Evolutionary conservation across 1,284 basidiomycete genomes (phyloP).

Genomic region (Puccinia triticina): DNA sequence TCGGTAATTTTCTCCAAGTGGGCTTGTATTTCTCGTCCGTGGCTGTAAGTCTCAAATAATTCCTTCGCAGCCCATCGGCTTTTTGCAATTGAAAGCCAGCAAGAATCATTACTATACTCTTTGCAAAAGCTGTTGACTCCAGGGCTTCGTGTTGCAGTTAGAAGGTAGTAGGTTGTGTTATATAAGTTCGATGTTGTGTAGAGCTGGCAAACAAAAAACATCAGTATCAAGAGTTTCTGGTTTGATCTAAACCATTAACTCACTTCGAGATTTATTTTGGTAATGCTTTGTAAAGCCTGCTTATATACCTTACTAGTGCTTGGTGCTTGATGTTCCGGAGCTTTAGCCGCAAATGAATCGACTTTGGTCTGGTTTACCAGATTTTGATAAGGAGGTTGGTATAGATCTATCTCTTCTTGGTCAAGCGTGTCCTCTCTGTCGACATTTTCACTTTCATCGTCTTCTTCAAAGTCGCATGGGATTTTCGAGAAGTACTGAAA

Average conservation of each 20-base stretch:
- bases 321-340: too few relatives aligned
- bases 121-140: slow-evolving; percentile 2
- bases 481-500: too few relatives aligned
- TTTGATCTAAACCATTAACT: neutral
- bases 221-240: too few relatives aligned
- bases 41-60: slow-evolving; percentile 10
- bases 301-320: too few relatives aligned
- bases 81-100: neutral
- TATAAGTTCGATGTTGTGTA: neutral
- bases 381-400: neutral
- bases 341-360: too few relatives aligned
- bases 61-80: neutral
- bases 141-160: neutral
- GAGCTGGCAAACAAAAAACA: too few relatives aligned
- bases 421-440: neutral
- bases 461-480: too few relatives aligned
- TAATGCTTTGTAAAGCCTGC: too few relatives aligned
- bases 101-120: neutral
- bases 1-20: too few relatives aligned
- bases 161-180: neutral
- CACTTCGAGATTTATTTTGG: neutral
- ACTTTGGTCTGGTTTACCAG: neutral
- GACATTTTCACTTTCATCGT: too few relatives aligned
- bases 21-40: neutral
- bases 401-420: neutral